These are phyloP conservation scores for Blakeslea trispora DNA, from an alignment of 371 early-diverging fungal genomes.

Conservation along the genomic window DNA sequence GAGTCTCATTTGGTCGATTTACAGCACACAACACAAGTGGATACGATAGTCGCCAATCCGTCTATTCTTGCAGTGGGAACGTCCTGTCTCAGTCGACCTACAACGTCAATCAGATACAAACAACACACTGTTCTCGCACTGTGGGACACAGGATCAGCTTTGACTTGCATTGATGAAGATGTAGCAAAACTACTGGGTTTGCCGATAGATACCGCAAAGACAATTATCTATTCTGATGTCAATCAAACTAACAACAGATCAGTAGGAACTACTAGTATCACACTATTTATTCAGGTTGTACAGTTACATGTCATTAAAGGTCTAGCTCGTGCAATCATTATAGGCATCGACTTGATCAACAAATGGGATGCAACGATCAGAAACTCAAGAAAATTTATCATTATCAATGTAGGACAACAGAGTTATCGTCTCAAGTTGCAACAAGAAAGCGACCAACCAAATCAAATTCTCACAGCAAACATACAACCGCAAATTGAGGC, in stretches of 20 bases:
- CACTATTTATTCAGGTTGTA: neutral
- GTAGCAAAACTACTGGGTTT: neutral
- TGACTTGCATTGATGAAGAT: neutral
- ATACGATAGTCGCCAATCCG: no score
- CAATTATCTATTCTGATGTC: conserved; percentile 3
- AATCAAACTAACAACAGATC: conserved; percentile 3
- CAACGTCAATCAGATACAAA: no score
- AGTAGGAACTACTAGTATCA: neutral
- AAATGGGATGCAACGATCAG: neutral
- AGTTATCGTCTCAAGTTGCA: neutral
- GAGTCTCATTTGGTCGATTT: neutral
- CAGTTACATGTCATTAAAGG: conserved; percentile 7
- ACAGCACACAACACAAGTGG: no score
- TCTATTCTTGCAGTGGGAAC: no score
- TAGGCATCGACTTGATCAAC: conserved; percentile 1
- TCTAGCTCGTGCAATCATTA: neutral
- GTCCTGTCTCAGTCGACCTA: no score
- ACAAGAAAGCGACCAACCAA: neutral
- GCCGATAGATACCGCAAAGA: no score
- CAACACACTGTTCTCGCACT: no score
- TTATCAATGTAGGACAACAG: neutral
- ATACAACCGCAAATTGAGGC: neutral
- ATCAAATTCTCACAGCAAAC: neutral
- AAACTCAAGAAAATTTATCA: neutral
- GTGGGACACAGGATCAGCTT: conserved; percentile 13